Evolutionary conservation across 768 basidiomycete species (phyloP), one percentile per base, ranked within the genome.

Genomic region (Russula ochroleuca): DNA sequence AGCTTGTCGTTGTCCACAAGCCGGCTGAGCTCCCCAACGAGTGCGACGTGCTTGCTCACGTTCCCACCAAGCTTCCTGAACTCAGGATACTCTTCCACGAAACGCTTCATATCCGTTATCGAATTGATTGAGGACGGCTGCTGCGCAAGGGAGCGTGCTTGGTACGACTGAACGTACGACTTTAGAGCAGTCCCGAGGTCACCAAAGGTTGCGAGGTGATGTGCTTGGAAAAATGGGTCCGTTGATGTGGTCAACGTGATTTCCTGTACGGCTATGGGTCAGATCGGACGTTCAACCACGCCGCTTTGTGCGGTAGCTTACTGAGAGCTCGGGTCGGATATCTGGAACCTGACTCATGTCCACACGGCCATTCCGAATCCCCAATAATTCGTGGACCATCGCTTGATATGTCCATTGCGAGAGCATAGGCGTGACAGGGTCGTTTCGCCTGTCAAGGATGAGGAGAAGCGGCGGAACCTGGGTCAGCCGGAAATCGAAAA

Each of bases 381-480:
- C 89, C 8, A 98, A 76, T 15, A 97, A 79, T 73, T 98, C 97
- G 70, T 99, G 97, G 0, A 98, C 97, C 95, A 98, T 98, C 1
- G 96, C 97, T 73, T 98, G 96, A 76, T 98, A 98, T 28, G 97
- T 98, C 97, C 97, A 98, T 75, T 98, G 97, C 2, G 93, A 93
- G 35, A 98, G 80, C 41, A 98, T 77, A 5, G 97, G 97, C 0
- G 97, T 98, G 6, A 98, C 92, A 2, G 97, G 97, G 71, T 99
- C 97, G 74, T 97, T 98, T 67, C 96, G 80, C 66, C 97, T 83
- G 76, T 99, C 97, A 60, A 99, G 81, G 67, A 99, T 92, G 56
- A 99, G 81, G 38, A 99, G 78, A 49, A 98, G 72, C 8, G 97
- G 97, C 2, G 93, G 83, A 9, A 92, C 86, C 73, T 94, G 92